A percentile compares a stretch with the other conserved stretches of the same genome.
Conservation (phyloP, 1,284 basidiomycete species). For the Sphagnurus paluster region DNA sequence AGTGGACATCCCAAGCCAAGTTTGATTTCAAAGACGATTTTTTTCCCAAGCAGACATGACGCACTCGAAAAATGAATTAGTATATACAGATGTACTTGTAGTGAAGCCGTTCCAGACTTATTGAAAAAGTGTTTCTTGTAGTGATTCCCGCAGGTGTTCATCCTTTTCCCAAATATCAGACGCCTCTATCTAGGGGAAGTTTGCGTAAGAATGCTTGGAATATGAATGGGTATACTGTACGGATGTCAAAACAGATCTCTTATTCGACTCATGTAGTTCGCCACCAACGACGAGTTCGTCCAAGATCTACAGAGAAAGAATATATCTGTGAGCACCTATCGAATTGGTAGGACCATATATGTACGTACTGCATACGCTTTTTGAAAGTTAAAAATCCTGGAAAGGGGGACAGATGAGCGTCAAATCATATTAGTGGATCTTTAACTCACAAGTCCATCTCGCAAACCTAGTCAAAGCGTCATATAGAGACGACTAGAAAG, state of each 20-base stretch:
- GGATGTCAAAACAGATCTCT: constrained; percentile 82
- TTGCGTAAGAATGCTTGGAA: not conserved
- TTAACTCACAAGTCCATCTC: constrained; percentile 82
- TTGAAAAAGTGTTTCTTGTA: constrained; percentile 11
- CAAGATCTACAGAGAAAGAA: constrained; percentile 68
- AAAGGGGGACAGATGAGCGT: not conserved
- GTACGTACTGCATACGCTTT: constrained; percentile 85
- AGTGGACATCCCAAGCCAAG: constrained; percentile 32
- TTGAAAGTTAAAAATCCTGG: constrained; percentile 96
- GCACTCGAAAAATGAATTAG: no score
- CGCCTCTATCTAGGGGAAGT: constrained; percentile 8
- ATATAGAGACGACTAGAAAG: constrained; percentile 8
- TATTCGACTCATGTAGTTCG: constrained; percentile 96
- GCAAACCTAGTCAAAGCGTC: constrained; percentile 67
- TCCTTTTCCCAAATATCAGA: constrained; percentile 15
- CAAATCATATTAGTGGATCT: constrained; percentile 79
- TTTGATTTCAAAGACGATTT: constrained; percentile 43
- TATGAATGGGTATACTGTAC: not conserved
- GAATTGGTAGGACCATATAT: not conserved
- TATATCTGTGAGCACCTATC: no score
- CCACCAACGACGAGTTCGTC: constrained; percentile 98
- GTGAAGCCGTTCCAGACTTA: constrained; percentile 2
- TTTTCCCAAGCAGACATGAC: constrained; percentile 34
- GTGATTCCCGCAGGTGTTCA: constrained; percentile 14
- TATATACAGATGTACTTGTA: not conserved